phyloP scores from a whole-genome alignment of 306 rosid genomes.

The Luffa acutangula region DNA sequence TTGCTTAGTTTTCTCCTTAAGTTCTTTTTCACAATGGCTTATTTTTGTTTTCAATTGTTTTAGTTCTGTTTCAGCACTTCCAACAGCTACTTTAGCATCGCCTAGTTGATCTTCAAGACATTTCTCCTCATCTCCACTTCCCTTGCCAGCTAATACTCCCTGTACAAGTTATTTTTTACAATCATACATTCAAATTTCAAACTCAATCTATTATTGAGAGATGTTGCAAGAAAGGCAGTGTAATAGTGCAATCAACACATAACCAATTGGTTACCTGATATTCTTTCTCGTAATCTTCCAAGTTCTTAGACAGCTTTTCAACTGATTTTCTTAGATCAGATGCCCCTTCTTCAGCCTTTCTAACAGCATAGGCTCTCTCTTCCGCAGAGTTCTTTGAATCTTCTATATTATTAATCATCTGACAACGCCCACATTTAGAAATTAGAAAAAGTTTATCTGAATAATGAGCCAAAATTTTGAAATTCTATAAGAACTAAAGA shows the following conservation, averaged over 20 bases:
- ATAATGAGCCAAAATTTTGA: not conserved
- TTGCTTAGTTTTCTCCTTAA: slow-evolving; percentile 61
- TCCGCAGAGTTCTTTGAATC: slow-evolving; percentile 68
- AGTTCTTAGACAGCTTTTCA: slow-evolving; percentile 51
- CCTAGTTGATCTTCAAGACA: slow-evolving; percentile 81
- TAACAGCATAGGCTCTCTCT: slow-evolving; percentile 59
- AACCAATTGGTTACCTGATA: slow-evolving; percentile 51
- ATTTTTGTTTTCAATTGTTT: slow-evolving; percentile 75
- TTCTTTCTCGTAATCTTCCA: slow-evolving; percentile 73
- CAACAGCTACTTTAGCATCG: slow-evolving; percentile 90
- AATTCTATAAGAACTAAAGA: not conserved
- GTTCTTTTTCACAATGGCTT: slow-evolving; percentile 72
- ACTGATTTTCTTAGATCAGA: slow-evolving; percentile 65
- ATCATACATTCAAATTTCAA: not conserved
- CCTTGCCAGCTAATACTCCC: slow-evolving; percentile 91
- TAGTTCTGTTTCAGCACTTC: slow-evolving; percentile 78
- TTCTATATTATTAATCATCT: slow-evolving; percentile 65
- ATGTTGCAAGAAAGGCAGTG: not conserved
- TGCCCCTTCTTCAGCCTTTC: slow-evolving; percentile 81
- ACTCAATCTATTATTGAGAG: not conserved
- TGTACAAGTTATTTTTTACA: slow-evolving; percentile 8
- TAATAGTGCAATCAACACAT: not conserved
- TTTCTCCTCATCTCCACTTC: slow-evolving; percentile 86
- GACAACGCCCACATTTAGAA: slow-evolving; percentile 19
- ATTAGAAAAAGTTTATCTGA: slow-evolving; percentile 13